These are phyloP conservation scores for Trametes cinnabarina DNA, from an alignment of 768 basidiomycete genomes.

Conservation along the genomic window DNA sequence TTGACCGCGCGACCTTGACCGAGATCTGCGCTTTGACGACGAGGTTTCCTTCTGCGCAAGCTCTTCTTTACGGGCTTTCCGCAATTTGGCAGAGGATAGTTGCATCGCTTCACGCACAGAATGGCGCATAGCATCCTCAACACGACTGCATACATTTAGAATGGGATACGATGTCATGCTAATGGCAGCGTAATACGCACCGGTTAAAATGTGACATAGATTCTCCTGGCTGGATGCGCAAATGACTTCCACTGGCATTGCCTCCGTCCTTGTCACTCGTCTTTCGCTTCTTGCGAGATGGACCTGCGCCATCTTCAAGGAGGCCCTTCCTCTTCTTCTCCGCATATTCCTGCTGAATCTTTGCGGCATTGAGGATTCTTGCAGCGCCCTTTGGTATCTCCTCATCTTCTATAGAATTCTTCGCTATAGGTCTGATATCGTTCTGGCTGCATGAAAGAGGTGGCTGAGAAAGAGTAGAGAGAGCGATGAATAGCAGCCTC, in stretches of 20 bases:
- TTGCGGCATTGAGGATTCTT: slow-evolving; percentile 62
- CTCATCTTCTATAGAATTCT: slow-evolving; percentile 42
- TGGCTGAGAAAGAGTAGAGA: neutral
- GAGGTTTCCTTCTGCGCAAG: slow-evolving; percentile 16
- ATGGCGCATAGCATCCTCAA: slow-evolving; percentile 70
- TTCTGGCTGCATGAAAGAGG: slow-evolving; percentile 18
- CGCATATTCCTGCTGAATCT: slow-evolving; percentile 55
- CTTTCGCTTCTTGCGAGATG: slow-evolving; percentile 31
- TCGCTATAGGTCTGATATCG: slow-evolving; percentile 22
- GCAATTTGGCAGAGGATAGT: slow-evolving; percentile 49
- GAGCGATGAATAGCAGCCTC: neutral
- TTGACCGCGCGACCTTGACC: neutral
- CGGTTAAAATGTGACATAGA: slow-evolving; percentile 74
- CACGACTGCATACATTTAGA: no score
- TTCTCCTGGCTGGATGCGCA: slow-evolving; percentile 64
- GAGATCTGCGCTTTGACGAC: neutral
- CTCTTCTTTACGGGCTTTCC: slow-evolving; percentile 42
- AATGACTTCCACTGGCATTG: slow-evolving; percentile 8
- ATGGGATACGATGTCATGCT: no score
- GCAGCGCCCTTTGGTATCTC: slow-evolving; percentile 66
- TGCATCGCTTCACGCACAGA: slow-evolving; percentile 60
- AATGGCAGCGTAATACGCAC: slow-evolving; percentile 39
- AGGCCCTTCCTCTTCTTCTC: slow-evolving; percentile 39
- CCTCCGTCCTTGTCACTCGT: neutral
- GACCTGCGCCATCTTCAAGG: slow-evolving; percentile 20